Conservation (phyloP, 352 stramenopile genomes). For the Globisporangium radiosum region DNA sequence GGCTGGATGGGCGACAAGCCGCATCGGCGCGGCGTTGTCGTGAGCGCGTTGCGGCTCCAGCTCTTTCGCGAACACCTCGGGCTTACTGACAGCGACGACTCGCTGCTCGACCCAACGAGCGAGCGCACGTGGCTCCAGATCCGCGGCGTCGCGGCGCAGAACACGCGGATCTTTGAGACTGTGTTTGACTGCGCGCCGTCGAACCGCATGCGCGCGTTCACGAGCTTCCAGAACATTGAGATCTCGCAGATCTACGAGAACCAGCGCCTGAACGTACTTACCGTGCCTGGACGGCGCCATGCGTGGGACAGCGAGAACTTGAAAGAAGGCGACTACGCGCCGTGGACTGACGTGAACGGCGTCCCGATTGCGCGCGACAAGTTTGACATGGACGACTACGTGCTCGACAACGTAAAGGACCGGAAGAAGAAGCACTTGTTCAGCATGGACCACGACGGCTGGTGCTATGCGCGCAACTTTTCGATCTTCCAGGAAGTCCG, state of each 20-base stretch:
- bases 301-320: constrained; percentile 73
- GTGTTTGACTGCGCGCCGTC: constrained; percentile 84
- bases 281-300: constrained; percentile 47
- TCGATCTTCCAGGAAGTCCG: constrained; percentile 83
- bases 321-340: constrained; percentile 76
- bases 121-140: constrained; percentile 68
- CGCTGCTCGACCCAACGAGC: constrained; percentile 43
- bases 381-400: constrained; percentile 71
- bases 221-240: constrained; percentile 68
- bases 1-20: constrained; percentile 69
- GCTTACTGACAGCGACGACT: constrained; percentile 47
- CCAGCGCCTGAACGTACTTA: constrained; percentile 80
- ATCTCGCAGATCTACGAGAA: constrained; percentile 86
- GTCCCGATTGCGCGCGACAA: constrained; percentile 73
- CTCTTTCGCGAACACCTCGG: constrained; percentile 82
- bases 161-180: constrained; percentile 74
- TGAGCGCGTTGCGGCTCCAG: constrained; percentile 63
- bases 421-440: constrained; percentile 74
- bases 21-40: constrained; percentile 53
- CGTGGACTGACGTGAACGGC: constrained; percentile 84
- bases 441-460: constrained; percentile 83
- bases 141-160: constrained; percentile 40
- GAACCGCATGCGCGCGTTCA: constrained; percentile 73
- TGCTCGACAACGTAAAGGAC: constrained; percentile 73
- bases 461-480: constrained; percentile 85